phyloP scores from a whole-genome alignment of 2,329 filamentous ascomycete species.

The Penicillium brasilianum region DNA sequence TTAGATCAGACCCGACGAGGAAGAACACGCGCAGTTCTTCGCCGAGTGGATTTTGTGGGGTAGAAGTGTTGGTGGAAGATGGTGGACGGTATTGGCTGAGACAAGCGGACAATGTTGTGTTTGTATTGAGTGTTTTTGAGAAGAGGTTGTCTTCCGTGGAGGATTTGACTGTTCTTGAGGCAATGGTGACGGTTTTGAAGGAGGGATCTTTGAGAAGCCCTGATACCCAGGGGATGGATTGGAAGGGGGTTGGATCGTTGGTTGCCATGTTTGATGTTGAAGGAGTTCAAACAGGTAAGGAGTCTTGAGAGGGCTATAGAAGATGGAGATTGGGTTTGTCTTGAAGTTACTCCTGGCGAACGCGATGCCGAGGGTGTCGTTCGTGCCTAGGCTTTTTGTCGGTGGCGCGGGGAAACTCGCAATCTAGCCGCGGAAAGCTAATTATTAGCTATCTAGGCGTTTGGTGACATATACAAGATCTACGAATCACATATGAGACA shows the following conservation, averaged over 20 bases:
- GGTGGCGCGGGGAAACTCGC: slow-evolving; percentile 2
- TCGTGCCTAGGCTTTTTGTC: background rate
- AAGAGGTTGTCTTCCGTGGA: slow-evolving; percentile 14
- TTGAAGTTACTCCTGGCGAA: background rate
- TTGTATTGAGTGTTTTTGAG: slow-evolving; percentile 12
- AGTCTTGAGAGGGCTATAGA: background rate
- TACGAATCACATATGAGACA: too few species aligned
- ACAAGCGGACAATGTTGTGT: slow-evolving; percentile 9
- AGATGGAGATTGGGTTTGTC: too few species aligned
- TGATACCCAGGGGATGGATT: slow-evolving; percentile 15
- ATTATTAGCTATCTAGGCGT: background rate
- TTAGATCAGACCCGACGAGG: slow-evolving; percentile 33
- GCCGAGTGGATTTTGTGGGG: background rate
- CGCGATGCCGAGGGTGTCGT: background rate
- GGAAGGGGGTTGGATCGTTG: slow-evolving; percentile 5
- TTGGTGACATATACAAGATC: background rate
- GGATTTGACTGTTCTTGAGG: slow-evolving; percentile 8
- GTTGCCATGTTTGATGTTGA: slow-evolving; percentile 4
- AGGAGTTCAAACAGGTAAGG: background rate
- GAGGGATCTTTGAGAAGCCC: slow-evolving; percentile 12
- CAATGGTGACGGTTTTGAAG: slow-evolving; percentile 6
- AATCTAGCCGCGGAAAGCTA: background rate
- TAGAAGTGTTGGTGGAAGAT: background rate
- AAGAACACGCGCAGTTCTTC: slow-evolving; percentile 35
- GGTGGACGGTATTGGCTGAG: slow-evolving; percentile 12